A percentile compares a stretch with the other conserved stretches of the same genome.
Conservation (phyloP, 2,329 filamentous ascomycete genomes). For the Biscogniauxia marginata region DNA sequence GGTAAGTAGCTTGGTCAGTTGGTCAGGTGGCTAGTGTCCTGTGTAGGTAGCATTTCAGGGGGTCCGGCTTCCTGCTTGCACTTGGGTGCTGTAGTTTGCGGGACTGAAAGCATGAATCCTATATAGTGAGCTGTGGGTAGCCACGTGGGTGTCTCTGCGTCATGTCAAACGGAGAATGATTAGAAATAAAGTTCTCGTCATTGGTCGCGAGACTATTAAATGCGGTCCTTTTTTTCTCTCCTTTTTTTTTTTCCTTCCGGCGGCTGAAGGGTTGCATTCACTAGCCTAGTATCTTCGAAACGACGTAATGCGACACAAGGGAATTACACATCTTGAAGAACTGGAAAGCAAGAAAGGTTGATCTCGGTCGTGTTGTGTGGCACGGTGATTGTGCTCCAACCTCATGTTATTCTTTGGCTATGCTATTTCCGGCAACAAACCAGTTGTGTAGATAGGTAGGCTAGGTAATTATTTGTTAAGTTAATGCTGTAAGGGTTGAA, state of each 20-base stretch:
- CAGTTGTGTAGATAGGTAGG: too few relatives aligned
- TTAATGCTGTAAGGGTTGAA: too few relatives aligned
- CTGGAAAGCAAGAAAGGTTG: background rate
- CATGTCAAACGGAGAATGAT: background rate
- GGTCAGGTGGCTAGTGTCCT: background rate
- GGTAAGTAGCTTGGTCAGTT: background rate
- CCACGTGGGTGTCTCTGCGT: background rate
- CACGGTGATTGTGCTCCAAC: background rate
- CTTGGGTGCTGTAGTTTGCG: background rate
- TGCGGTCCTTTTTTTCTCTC: background rate
- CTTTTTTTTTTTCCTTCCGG: background rate
- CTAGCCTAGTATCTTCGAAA: background rate
- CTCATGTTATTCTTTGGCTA: background rate
- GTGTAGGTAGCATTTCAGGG: background rate
- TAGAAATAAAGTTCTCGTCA: background rate
- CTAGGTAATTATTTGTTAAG: too few relatives aligned
- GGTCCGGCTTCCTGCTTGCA: background rate
- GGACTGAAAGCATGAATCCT: background rate
- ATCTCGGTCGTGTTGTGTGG: background rate
- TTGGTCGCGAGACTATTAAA: background rate
- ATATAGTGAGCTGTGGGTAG: background rate
- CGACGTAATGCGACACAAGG: background rate
- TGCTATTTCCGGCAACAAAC: background rate
- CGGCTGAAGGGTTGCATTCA: background rate
- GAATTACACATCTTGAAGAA: background rate